Base-by-base conservation (phyloP, 345 rosid species). In the Salix viminalis region DNA sequence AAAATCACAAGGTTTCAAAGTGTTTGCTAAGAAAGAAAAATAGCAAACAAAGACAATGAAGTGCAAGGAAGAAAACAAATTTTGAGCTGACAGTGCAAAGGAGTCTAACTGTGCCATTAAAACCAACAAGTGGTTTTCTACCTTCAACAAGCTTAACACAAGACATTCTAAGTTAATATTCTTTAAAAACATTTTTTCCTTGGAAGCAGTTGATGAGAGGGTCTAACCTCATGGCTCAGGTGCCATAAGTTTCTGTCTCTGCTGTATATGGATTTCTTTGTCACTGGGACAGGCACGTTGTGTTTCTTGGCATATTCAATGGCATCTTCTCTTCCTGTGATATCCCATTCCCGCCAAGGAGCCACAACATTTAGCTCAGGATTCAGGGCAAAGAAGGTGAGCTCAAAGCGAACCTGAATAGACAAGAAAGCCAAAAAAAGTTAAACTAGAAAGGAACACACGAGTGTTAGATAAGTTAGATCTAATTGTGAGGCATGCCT, bases 281-380 rank as follows among this genome's bases (percentile, higher is more conserved):
- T 93, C 69, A 91, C 98, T 19, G 99, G 96, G 56, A 95, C 97
- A 4, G 97, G 98, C 79, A 95, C 89, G 4, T 93, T 88, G 79
- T 95, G 97, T 86, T 95, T 93, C 87, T 89, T 91, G 0, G 99
- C 98, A 84, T 93, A 95, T 77, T 93, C 98, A 65, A 95, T 91
- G 11, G 98, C 98, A 80, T 95, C 98, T 85, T 95, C 98, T 87
- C 98, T 85, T 70, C 99, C 98, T 66, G 75, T 81, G 75, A 95
- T 95, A 81, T 95, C 94, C 98, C 99, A 95, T 83, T 95, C 99
- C 65, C 99, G 89, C 99, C 99, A 93, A 12, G 99, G 97, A 72
- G 98, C 99, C 76, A 95, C 97, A 67, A 95, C 97, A 80, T 88
- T 85, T 76, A 95, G 88, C 67, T 92, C 93, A 67, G 99, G 99